Evolutionary conservation across 2,329 filamentous ascomycete species (phyloP).

Genomic region (Ophiocordyceps australis): DNA sequence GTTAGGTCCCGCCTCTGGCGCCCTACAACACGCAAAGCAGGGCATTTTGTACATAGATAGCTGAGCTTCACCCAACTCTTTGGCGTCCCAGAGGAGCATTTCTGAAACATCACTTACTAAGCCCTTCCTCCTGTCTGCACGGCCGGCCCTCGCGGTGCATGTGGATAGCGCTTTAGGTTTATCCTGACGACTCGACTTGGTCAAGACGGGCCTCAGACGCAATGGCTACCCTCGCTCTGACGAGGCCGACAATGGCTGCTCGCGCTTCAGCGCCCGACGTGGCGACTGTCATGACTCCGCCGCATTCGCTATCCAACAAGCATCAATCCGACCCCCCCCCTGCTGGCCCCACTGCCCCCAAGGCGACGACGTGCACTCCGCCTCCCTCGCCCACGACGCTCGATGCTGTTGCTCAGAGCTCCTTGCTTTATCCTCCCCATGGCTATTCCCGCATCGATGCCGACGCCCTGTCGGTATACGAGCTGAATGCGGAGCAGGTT

Average conservation of each 20-base stretch:
- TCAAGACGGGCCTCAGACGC: no score
- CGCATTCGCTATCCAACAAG: conserved; percentile 52
- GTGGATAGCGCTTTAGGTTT: no score
- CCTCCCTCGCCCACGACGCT: conserved; percentile 46
- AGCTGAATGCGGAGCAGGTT: conserved; percentile 51
- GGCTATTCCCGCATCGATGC: conserved; percentile 33
- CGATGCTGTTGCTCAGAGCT: conserved; percentile 37
- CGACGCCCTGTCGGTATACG: conserved; percentile 45
- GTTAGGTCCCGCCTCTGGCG: no score
- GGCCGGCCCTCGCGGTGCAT: no score
- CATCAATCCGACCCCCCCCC: conserved; percentile 74
- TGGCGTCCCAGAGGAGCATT: no score
- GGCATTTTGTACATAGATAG: no score
- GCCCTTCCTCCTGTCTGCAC: no score
- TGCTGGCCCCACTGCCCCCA: conserved; percentile 62
- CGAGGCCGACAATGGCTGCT: conserved; percentile 22
- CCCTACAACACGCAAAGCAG: no score
- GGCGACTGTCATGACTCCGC: conserved; percentile 16
- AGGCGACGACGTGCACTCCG: conserved; percentile 35
- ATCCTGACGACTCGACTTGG: no score
- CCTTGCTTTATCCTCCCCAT: conserved; percentile 59
- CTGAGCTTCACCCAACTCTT: no score
- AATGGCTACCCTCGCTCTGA: conserved; percentile 38
- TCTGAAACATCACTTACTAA: no score
- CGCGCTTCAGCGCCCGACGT: conserved; percentile 24